Evolutionary conservation across 352 stramenopile species (phyloP).

Genomic region (Phytophthora colocasiae): DNA sequence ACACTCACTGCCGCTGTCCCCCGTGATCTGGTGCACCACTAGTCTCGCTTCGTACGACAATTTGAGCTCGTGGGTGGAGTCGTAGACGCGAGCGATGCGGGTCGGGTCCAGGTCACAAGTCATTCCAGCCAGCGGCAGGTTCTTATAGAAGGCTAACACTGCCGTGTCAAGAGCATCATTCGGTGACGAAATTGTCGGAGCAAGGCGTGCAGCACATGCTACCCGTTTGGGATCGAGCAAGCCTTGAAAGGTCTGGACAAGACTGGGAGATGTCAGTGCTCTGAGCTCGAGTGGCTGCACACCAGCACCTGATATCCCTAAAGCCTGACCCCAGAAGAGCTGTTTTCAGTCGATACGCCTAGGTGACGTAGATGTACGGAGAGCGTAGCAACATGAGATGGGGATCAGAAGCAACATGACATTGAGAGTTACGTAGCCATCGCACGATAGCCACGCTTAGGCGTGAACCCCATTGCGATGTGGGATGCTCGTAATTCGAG

Average conservation of each 20-base stretch:
- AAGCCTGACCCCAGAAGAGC: neutral
- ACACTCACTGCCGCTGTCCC: constrained; percentile 18
- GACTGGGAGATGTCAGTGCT: neutral
- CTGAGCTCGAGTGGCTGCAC: constrained; percentile 46
- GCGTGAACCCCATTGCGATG: no score
- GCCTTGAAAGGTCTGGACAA: constrained; percentile 48
- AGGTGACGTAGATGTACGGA: no score
- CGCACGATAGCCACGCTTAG: no score
- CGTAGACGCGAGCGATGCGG: constrained; percentile 66
- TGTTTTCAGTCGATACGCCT: no score
- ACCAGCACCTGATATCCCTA: constrained; percentile 12
- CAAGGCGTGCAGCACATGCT: neutral
- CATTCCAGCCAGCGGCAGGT: constrained; percentile 70
- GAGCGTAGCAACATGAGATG: no score
- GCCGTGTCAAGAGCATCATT: constrained; percentile 42
- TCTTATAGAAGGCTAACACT: constrained; percentile 70
- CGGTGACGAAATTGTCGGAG: constrained; percentile 40
- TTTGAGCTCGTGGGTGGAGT: constrained; percentile 60
- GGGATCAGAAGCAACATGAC: no score
- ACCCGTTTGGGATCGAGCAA: constrained; percentile 36
- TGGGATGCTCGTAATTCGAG: no score
- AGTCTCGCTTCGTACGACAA: constrained; percentile 69
- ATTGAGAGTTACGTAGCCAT: no score
- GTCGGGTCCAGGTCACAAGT: constrained; percentile 66
- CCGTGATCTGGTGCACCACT: constrained; percentile 51